phyloP scores from a whole-genome alignment of 148 eudicot species.

The Chenopodium berlandieri region DNA sequence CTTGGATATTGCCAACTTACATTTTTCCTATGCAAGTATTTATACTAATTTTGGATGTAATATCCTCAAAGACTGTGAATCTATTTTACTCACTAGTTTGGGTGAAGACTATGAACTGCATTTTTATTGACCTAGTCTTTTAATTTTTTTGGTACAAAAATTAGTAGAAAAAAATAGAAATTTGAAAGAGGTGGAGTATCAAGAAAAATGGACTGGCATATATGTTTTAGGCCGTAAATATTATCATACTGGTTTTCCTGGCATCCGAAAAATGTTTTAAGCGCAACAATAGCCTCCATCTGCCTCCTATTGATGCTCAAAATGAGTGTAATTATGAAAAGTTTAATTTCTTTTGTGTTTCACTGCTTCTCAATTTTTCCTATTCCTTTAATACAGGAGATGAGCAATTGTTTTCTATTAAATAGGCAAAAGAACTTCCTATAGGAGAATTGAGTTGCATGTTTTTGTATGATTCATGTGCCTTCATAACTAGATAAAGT shows the following conservation, averaged over 20 bases:
- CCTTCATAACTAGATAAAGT: neutral
- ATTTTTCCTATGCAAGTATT: too few species aligned
- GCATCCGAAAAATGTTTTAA: neutral
- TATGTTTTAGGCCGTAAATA: neutral
- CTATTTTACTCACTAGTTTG: neutral
- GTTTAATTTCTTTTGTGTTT: neutral
- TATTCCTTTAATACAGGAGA: neutral
- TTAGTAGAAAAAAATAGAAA: neutral
- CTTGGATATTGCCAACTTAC: neutral
- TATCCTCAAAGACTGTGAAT: neutral
- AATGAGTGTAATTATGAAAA: neutral
- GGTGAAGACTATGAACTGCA: neutral
- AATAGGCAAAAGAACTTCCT: neutral
- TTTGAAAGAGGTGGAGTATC: neutral
- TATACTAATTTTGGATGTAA: too few species aligned
- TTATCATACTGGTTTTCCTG: neutral
- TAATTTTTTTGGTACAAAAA: neutral
- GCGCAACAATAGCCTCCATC: neutral
- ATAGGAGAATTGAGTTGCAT: neutral
- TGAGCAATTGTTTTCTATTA: neutral
- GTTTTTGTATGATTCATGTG: neutral
- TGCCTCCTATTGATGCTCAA: neutral
- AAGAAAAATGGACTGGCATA: neutral
- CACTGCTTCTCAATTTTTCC: neutral
- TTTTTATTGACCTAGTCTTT: neutral